A percentile compares a stretch with the other conserved stretches of the same genome.
Conservation (phyloP, 2,329 filamentous ascomycete species). For the Rhynchosporium graminicola region DNA sequence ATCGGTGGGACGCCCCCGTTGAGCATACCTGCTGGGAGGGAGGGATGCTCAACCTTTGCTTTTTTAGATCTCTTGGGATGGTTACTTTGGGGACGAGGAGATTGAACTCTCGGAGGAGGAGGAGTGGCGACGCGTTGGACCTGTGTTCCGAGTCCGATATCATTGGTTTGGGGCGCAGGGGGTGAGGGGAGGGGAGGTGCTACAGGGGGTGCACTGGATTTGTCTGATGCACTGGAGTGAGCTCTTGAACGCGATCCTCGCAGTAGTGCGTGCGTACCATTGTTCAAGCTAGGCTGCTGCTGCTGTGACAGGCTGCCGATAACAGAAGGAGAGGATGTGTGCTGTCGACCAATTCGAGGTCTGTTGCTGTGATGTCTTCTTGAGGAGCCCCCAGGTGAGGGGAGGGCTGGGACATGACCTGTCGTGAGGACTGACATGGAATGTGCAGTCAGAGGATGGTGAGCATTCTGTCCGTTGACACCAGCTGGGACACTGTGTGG, state of each 20-base stretch:
- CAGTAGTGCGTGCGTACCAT: slow-evolving; percentile 39
- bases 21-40: slow-evolving; percentile 64
- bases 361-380: slow-evolving; percentile 59
- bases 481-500: slow-evolving; percentile 34
- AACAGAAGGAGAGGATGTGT: slow-evolving; percentile 80
- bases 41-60: slow-evolving; percentile 46
- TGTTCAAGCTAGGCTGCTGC: slow-evolving; percentile 25
- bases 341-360: slow-evolving; percentile 66
- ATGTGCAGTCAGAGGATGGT: slow-evolving; percentile 47
- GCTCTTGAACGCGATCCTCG: slow-evolving; percentile 54
- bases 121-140: slow-evolving; percentile 45
- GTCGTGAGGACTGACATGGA: slow-evolving; percentile 81
- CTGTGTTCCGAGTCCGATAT: slow-evolving; percentile 46
- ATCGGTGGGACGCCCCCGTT: slow-evolving; percentile 89
- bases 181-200: slow-evolving; percentile 54
- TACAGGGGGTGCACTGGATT: slow-evolving; percentile 46
- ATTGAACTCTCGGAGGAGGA: slow-evolving; percentile 48
- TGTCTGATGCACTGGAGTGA: slow-evolving; percentile 59
- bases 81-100: slow-evolving; percentile 46
- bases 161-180: slow-evolving; percentile 55
- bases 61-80: slow-evolving; percentile 56
- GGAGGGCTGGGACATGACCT: slow-evolving; percentile 76
- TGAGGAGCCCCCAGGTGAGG: slow-evolving; percentile 74
- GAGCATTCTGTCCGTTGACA: slow-evolving; percentile 32
- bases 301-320: slow-evolving; percentile 43